Evolutionary conservation across 2,329 filamentous ascomycete genomes (phyloP).

Genomic region (Penicillium sp.): DNA sequence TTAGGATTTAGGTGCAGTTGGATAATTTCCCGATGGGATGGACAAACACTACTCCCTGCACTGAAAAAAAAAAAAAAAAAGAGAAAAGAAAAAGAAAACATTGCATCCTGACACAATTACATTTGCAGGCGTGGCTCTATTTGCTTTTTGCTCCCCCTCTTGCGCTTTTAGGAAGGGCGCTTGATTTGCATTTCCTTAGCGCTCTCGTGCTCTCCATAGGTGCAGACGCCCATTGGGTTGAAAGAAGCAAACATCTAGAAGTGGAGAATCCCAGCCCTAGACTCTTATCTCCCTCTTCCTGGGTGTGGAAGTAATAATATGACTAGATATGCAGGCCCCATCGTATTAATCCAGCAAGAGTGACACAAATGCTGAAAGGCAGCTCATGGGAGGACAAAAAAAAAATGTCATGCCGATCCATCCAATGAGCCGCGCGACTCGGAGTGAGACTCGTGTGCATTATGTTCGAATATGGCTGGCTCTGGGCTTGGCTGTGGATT

Average conservation of each 20-base stretch:
- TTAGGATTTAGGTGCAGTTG: not conserved
- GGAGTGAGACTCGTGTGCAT: not conserved
- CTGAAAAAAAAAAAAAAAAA: not conserved
- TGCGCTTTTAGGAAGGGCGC: not conserved
- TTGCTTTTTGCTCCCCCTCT: not conserved
- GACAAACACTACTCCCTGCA: not conserved
- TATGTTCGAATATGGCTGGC: not conserved
- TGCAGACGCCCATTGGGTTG: not conserved
- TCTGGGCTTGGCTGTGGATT: not conserved
- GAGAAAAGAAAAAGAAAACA: constrained; percentile 3
- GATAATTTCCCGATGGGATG: not conserved
- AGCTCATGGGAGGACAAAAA: not conserved
- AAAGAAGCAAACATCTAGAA: not conserved
- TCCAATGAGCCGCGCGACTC: not conserved
- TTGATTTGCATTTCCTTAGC: not conserved
- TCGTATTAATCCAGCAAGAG: not conserved
- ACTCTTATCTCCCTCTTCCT: not conserved
- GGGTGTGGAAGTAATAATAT: not conserved
- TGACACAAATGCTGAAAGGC: not conserved
- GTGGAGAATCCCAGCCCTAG: not conserved
- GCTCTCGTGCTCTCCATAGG: not conserved
- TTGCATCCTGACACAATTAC: constrained; percentile 5
- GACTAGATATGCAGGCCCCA: not conserved
- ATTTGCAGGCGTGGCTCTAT: not conserved
- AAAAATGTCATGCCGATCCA: not conserved